Base-by-base conservation (phyloP, 371 early-diverging fungal species). In the Basidiobolus meristosporus region DNA sequence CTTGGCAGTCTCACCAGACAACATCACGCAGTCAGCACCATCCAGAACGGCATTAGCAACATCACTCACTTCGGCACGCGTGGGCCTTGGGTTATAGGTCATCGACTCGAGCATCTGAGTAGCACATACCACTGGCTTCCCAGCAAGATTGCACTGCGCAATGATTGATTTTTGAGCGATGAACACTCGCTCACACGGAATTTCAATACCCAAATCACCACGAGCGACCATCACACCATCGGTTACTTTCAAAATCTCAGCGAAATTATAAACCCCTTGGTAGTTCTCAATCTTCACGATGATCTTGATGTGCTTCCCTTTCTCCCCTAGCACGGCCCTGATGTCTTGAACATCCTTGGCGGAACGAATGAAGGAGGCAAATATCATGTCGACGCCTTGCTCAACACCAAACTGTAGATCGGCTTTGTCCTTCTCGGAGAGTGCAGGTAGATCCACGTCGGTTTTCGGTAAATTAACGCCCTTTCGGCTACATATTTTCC, bases 81-180 rank as follows among this genome's bases (percentile, higher is more conserved):
- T n/a, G n/a, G n/a, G n/a, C n/a, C n/a, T n/a, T n/a, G n/a, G n/a
- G n/a, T n/a, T n/a, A n/a, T n/a, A n/a, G n/a, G n/a, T n/a, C n/a
- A n/a, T n/a, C n/a, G n/a, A n/a, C n/a, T n/a, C n/a, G 33, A 99
- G 60, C 99, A 99, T 98, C 63, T 99, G 98, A 36, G 99, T 99
- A 31, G 99, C 98, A 50, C 84, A 84, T 32, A 98, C 88, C 40
- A 92, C 90, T 36, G 95, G 97, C 67, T 97, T 98, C 20, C 91
- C 90, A 30, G 75, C 85, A 35, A 79, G 51, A 53, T 89, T 92
- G 62, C 92, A 91, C 57, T 85, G 80, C 36, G 88, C 72, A 37
- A 86, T 85, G 74, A 99, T 96, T 78, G 82, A 86, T 64, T 98
- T 96, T 60, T 98, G 98, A 34, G 86, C 88, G 50, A 90, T 67